These are phyloP conservation scores for Solanum chiquidenum DNA, from an alignment of 257 asterid species.

Conservation along the genomic window DNA sequence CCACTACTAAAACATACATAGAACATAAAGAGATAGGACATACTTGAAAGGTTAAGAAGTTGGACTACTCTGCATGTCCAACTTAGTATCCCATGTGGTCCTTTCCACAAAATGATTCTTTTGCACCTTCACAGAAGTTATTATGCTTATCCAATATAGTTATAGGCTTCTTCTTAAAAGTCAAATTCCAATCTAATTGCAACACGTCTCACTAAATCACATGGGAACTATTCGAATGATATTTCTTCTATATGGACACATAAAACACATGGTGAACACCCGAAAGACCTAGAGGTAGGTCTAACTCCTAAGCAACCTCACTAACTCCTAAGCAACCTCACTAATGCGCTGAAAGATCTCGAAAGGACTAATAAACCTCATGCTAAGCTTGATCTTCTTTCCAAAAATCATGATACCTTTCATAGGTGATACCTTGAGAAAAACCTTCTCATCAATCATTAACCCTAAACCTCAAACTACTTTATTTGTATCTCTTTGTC, in stretches of 20 bases:
- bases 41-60: background rate
- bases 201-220: background rate
- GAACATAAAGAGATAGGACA: background rate
- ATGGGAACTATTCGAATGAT: background rate
- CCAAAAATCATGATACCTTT: background rate
- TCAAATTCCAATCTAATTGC: background rate
- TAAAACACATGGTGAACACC: background rate
- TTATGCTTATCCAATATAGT: background rate
- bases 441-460: background rate
- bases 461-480: background rate
- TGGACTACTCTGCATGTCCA: background rate
- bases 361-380: background rate
- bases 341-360: background rate
- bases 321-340: background rate
- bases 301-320: background rate
- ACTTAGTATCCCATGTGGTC: background rate
- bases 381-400: background rate
- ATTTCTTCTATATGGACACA: background rate
- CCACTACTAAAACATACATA: background rate
- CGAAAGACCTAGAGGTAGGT: background rate
- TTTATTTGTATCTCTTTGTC: background rate
- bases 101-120: background rate
- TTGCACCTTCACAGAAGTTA: background rate
- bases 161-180: background rate
- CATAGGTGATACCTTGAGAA: background rate